A percentile compares a stretch with the other conserved stretches of the same genome.
Conservation (phyloP, 208 protist genomes). For the Acanthamoeba castellanii region DNA sequence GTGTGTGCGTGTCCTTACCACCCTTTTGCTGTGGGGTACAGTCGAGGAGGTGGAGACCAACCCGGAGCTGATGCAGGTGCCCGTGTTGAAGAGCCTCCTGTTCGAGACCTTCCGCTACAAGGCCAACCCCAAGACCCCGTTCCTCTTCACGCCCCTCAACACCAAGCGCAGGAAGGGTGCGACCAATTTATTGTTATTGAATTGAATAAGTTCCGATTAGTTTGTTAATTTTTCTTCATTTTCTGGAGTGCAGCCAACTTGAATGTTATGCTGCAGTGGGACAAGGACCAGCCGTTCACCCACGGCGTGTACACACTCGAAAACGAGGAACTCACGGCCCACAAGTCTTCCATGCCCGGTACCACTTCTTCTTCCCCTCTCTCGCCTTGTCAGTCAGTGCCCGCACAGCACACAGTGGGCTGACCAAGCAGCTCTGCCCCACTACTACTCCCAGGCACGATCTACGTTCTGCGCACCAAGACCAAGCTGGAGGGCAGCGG, state of each 20-base stretch:
- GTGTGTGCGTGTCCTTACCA: neutral
- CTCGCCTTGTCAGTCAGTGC: neutral
- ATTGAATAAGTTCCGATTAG: neutral
- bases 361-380: neutral
- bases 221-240: neutral
- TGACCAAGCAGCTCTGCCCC: too few species aligned
- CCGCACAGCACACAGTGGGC: too few species aligned
- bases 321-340: conserved; percentile 62
- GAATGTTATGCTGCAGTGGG: conserved; percentile 62
- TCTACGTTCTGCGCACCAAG: conserved; percentile 64
- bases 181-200: too few species aligned
- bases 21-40: neutral
- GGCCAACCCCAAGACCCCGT: conserved; percentile 15
- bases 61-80: conserved; percentile 54
- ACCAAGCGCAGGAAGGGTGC: conserved; percentile 53
- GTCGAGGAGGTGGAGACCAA: conserved; percentile 68
- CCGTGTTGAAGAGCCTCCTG: conserved; percentile 15
- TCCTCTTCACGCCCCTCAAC: conserved; percentile 42
- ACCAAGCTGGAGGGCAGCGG: conserved; percentile 32
- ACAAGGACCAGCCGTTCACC: conserved; percentile 62
- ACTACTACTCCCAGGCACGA: conserved; percentile 47
- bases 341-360: conserved; percentile 61
- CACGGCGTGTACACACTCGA: conserved; percentile 53
- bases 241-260: conserved; percentile 27
- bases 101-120: conserved; percentile 62